Conservation (phyloP, 352 stramenopile species). For the Phytophthora fragariaefolia region DNA sequence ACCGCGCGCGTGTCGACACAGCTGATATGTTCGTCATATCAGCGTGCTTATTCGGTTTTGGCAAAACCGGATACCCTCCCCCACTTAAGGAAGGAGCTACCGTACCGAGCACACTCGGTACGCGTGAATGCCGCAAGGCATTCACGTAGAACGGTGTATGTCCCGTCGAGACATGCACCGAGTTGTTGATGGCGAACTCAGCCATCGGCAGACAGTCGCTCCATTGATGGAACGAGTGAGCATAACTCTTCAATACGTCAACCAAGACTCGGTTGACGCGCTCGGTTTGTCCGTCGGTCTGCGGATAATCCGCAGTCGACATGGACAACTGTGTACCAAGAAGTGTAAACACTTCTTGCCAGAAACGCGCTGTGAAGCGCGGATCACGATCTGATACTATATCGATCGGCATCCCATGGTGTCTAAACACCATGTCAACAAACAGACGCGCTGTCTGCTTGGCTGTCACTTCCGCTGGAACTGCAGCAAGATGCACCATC, state of each 20-base stretch:
- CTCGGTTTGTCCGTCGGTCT: constrained; percentile 36
- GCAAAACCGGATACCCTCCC: too few species aligned
- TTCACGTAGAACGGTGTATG: too few species aligned
- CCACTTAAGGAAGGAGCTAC: too few species aligned
- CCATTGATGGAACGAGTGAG: constrained; percentile 20
- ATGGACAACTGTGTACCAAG: constrained; percentile 18
- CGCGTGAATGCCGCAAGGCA: too few species aligned
- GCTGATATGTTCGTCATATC: too few species aligned
- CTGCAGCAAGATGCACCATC: too few species aligned
- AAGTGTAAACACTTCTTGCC: constrained; percentile 1
- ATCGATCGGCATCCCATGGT: background rate
- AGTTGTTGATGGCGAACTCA: too few species aligned
- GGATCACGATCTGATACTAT: background rate
- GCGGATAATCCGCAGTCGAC: constrained; percentile 24
- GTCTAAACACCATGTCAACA: constrained; percentile 4
- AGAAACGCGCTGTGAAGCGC: background rate
- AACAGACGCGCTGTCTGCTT: background rate
- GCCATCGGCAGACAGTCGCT: too few species aligned
- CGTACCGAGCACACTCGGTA: too few species aligned
- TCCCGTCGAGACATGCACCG: too few species aligned
- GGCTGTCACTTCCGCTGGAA: background rate
- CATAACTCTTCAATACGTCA: constrained; percentile 25
- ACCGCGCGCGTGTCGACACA: too few species aligned
- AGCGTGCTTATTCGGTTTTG: too few species aligned
- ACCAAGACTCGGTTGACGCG: constrained; percentile 28